Conservation (phyloP, 495 filamentous ascomycete species). For the Penicillium coffeae region DNA sequence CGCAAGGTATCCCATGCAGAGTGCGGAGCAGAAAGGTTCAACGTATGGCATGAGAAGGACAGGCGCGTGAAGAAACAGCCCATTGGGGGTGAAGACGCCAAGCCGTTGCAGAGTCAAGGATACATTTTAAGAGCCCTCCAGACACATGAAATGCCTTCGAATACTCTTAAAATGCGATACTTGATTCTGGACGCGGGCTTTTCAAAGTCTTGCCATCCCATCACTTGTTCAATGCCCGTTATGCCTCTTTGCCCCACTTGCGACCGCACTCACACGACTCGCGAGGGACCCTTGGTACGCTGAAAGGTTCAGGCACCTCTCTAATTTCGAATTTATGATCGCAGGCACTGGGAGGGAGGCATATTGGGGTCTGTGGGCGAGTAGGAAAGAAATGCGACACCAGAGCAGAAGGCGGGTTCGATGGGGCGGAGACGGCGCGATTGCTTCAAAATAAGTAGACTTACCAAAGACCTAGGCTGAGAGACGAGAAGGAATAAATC, state of each 20-base stretch:
- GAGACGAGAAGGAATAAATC: neutral
- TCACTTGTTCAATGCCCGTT: neutral
- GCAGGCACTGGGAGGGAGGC: neutral
- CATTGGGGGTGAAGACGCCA: neutral
- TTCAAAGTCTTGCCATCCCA: neutral
- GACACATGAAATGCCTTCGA: no score
- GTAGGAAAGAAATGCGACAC: conserved; percentile 17
- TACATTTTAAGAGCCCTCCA: no score
- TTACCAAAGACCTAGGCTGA: conserved; percentile 14
- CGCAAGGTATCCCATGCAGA: no score
- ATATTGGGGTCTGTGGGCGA: conserved; percentile 9
- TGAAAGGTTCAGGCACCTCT: neutral
- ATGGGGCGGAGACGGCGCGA: conserved; percentile 13
- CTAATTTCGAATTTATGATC: neutral
- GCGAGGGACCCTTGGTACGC: neutral
- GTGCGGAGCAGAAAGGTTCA: neutral
- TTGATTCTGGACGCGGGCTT: neutral
- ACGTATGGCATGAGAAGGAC: neutral
- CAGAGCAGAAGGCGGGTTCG: conserved; percentile 10
- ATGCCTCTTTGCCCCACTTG: neutral
- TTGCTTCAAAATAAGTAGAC: conserved; percentile 16
- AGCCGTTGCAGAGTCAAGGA: no score
- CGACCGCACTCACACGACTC: neutral
- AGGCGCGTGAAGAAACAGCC: neutral
- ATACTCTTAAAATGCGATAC: no score